A percentile compares a stretch with the other conserved stretches of the same genome.
These are phyloP conservation scores for Stephania cephalantha DNA, from an alignment of 164 flowering plant genomes.

Conservation along the genomic window DNA sequence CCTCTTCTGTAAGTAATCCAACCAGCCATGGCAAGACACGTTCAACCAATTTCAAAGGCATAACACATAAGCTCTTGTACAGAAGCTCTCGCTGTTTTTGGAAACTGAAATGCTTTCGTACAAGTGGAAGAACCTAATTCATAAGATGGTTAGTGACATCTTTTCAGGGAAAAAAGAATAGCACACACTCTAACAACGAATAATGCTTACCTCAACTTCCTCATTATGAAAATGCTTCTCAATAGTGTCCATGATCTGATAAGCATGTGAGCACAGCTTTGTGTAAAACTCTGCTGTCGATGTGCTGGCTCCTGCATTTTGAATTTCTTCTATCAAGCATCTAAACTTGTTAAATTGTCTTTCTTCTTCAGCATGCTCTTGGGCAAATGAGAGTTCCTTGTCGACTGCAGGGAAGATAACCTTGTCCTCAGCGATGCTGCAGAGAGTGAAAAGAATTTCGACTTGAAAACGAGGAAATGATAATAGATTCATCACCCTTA, in stretches of 20 bases:
- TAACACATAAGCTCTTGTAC: constrained; percentile 78
- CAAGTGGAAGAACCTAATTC: constrained; percentile 85
- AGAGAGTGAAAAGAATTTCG: constrained; percentile 21
- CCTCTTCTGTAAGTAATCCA: constrained; percentile 58
- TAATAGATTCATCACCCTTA: not conserved
- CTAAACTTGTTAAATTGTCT: constrained; percentile 72
- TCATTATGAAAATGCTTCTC: constrained; percentile 76
- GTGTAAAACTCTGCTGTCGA: constrained; percentile 63
- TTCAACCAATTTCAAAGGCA: constrained; percentile 87
- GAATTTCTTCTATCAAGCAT: constrained; percentile 75
- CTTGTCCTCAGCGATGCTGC: constrained; percentile 95
- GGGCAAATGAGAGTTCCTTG: constrained; percentile 68
- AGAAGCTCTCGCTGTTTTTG: constrained; percentile 72
- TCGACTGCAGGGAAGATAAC: constrained; percentile 95
- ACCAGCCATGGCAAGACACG: constrained; percentile 91
- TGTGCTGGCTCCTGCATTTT: constrained; percentile 60
- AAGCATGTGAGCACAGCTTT: constrained; percentile 73
- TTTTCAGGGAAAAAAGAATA: not conserved
- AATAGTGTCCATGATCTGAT: constrained; percentile 72
- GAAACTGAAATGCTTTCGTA: constrained; percentile 59
- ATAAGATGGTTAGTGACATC: constrained; percentile 6
- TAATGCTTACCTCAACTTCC: constrained; percentile 66
- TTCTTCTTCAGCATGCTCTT: constrained; percentile 92
- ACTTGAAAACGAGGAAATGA: not conserved
- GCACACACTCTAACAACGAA: not conserved